Evolutionary conservation across 352 stramenopile genomes (phyloP), one percentile per base, ranked within the genome.

Genomic region (Lagenidium sp.): DNA sequence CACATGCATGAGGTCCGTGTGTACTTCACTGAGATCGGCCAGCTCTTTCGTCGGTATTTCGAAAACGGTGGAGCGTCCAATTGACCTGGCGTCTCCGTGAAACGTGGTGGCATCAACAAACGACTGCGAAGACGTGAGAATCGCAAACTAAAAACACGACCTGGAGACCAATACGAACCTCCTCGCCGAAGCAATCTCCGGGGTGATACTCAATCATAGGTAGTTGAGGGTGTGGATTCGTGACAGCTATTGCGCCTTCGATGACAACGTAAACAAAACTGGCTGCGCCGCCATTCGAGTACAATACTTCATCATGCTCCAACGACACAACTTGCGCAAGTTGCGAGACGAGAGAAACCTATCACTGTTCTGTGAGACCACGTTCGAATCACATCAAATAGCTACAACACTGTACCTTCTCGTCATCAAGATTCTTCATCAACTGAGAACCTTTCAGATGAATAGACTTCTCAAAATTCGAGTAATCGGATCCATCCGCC

Each of bases 401-500:
- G n/a, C n/a, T n/a, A n/a, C n/a, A n/a, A n/a, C 0, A 13, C 20
- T 30, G 21, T 28, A 69, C 58, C 45, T 90, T 89, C 30, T 90
- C 81, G 40, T 90, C 81, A 38, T 87, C 75, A 0, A 93, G 55
- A 32, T 89, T 82, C 53, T 70, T 66, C 81, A 93, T 83, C 16
- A 93, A 59, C 38, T 85, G 65, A 12, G 81, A 90, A 10, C 73
- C 77, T 46, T 90, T 93, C 36, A 93, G 56, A 29, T 86, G 76
- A 37, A 93, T 84, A 2, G 74, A 88, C 53, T 93, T 93, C 40
- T 90, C 81, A 44, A 93, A 87, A 6, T 65, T 85, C 31, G 78
- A 84, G 46, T 78, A 88, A 30, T 85, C 67, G 0, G 62, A 54
- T 6, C 58, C 65, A n/a, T 83, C 69, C 1, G 63, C 54, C 4